These are phyloP conservation scores for Zizania palustris DNA, from an alignment of 202 grass and related monocot species.

Conservation along the genomic window DNA sequence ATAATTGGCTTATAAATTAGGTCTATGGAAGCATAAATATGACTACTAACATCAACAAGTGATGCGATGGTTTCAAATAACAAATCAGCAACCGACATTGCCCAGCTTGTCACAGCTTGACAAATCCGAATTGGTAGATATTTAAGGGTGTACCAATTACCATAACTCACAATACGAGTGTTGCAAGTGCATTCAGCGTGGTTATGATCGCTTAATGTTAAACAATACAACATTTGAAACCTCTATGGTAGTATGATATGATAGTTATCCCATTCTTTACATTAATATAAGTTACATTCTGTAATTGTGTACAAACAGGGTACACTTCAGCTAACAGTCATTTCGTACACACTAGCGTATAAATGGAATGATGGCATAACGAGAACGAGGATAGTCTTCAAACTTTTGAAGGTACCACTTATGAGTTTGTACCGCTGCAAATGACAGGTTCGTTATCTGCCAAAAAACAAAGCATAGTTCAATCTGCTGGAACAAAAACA, in stretches of 20 bases:
- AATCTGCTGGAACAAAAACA: slow-evolving; percentile 8
- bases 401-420: slow-evolving; percentile 94
- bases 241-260: not conserved
- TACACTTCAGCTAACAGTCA: not conserved
- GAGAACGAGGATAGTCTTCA: slow-evolving; percentile 76
- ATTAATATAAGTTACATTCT: slow-evolving; percentile 32
- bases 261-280: slow-evolving; percentile 15
- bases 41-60: not conserved
- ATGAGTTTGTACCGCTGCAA: slow-evolving; percentile 82
- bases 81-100: not conserved
- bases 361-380: slow-evolving; percentile 80
- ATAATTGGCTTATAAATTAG: slow-evolving; percentile 1
- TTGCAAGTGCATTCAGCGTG: slow-evolving; percentile 19
- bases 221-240: slow-evolving; percentile 15
- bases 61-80: not conserved
- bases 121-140: slow-evolving; percentile 8
- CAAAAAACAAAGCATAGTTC: slow-evolving; percentile 20
- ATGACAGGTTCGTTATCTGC: slow-evolving; percentile 78
- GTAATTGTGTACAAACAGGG: not conserved
- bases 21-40: slow-evolving; percentile 6
- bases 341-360: slow-evolving; percentile 58
- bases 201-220: not conserved
- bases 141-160: not conserved
- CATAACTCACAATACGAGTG: slow-evolving; percentile 17
- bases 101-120: not conserved